Conservation (phyloP, 202 grass and related monocot genomes). For the Eragrostis tef region DNA sequence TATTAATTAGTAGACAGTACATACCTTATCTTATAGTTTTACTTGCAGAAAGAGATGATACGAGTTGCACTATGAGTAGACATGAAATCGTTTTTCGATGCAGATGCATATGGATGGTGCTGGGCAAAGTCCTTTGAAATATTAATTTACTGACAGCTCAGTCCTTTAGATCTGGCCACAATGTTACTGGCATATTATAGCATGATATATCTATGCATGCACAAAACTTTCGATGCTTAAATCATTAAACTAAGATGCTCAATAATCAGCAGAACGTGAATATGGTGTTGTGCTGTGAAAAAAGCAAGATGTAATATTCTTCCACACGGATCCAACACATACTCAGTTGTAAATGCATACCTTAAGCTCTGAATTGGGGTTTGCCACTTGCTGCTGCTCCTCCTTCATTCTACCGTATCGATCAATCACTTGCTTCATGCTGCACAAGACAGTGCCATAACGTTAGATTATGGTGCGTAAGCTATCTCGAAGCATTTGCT, state of each 20-base stretch:
- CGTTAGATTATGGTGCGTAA: background rate
- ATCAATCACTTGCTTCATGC: constrained; percentile 60
- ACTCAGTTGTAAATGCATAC: constrained; percentile 35
- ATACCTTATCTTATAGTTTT: background rate
- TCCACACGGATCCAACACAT: background rate
- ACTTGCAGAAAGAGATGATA: background rate
- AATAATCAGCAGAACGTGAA: background rate
- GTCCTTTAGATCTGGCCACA: background rate
- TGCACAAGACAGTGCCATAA: constrained; percentile 13
- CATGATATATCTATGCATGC: background rate
- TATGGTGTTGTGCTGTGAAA: background rate
- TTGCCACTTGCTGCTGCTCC: constrained; percentile 37
- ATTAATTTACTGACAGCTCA: constrained; percentile 1
- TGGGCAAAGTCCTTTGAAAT: constrained; percentile 26
- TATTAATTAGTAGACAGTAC: background rate
- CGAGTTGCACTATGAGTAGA: background rate
- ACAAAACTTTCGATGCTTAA: background rate
- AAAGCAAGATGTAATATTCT: background rate
- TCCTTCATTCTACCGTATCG: constrained; percentile 55
- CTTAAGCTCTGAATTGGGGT: constrained; percentile 61
- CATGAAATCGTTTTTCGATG: background rate
- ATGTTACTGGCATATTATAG: background rate
- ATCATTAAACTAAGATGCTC: background rate
- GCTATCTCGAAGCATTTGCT: too few relatives aligned
- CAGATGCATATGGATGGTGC: constrained; percentile 25